Conservation (phyloP, 2,329 filamentous ascomycete species). For the Exophiala oligosperma region DNA sequence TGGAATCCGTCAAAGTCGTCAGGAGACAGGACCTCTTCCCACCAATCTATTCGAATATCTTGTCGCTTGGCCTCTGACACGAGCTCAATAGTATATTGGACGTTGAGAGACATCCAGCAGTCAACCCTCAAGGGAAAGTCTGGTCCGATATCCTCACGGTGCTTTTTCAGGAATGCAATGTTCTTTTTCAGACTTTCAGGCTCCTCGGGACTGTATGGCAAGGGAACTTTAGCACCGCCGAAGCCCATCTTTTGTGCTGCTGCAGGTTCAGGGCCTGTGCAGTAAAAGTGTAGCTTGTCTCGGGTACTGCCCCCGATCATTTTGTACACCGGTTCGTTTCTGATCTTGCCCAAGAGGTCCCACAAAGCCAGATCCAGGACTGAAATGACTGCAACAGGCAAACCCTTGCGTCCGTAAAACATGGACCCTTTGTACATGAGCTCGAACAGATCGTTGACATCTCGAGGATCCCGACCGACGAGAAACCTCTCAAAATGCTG, state of each 20-base stretch:
- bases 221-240: slow-evolving; percentile 83
- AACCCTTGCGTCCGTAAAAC: slow-evolving; percentile 94
- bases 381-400: slow-evolving; percentile 86
- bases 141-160: slow-evolving; percentile 79
- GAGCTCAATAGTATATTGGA: slow-evolving; percentile 88
- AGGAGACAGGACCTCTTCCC: slow-evolving; percentile 89
- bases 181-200: slow-evolving; percentile 82
- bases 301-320: slow-evolving; percentile 89
- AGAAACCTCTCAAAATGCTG: slow-evolving; percentile 93
- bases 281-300: slow-evolving; percentile 80
- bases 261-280: slow-evolving; percentile 81
- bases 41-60: slow-evolving; percentile 91
- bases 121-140: slow-evolving; percentile 94
- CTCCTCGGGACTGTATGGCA: slow-evolving; percentile 88
- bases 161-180: slow-evolving; percentile 80
- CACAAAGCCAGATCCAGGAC: slow-evolving; percentile 91
- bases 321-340: slow-evolving; percentile 91
- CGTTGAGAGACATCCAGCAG: slow-evolving; percentile 95
- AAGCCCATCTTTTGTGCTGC: slow-evolving; percentile 85
- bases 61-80: slow-evolving; percentile 78
- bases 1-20: slow-evolving; percentile 91
- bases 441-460: slow-evolving; percentile 90
- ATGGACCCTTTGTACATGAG: slow-evolving; percentile 95
- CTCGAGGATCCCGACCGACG: slow-evolving; percentile 81
- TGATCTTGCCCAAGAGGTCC: slow-evolving; percentile 88